These are phyloP conservation scores for Tricladium varicosporioides DNA, from an alignment of 2,329 filamentous ascomycete species.

Conservation along the genomic window DNA sequence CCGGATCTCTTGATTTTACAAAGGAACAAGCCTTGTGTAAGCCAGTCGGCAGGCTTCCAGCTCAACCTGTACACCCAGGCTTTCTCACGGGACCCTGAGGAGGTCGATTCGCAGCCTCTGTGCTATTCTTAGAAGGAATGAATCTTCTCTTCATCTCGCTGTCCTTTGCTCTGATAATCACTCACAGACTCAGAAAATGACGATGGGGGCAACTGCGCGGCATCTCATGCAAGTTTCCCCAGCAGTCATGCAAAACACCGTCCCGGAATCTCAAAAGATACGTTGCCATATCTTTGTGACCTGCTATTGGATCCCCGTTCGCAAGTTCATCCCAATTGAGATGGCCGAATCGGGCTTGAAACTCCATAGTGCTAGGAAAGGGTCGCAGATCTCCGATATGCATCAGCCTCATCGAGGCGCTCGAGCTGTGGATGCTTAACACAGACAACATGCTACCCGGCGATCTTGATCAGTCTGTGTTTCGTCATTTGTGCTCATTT, in stretches of 20 bases:
- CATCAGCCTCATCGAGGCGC: conserved; percentile 21
- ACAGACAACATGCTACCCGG: conserved; percentile 1
- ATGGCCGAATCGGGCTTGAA: conserved; percentile 18
- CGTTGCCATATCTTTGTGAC: neutral
- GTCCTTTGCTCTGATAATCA: too few species aligned
- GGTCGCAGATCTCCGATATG: conserved; percentile 5
- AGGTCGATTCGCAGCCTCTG: neutral
- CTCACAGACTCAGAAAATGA: too few species aligned
- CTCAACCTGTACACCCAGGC: neutral
- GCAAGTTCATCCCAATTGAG: conserved; percentile 25
- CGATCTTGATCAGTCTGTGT: conserved; percentile 13
- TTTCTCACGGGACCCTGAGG: neutral
- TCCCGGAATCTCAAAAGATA: neutral
- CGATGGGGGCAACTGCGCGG: too few species aligned
- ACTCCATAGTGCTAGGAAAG: conserved; percentile 8
- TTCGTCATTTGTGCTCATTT: conserved; percentile 5
- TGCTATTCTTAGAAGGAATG: too few species aligned
- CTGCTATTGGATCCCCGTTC: conserved; percentile 4
- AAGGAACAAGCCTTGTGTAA: neutral
- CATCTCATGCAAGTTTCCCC: neutral
- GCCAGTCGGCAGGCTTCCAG: conserved; percentile 15
- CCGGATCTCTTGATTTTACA: too few species aligned
- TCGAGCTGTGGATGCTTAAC: neutral
- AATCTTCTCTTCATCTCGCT: too few species aligned
- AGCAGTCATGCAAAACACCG: neutral